Base-by-base conservation (phyloP, 2,329 filamentous ascomycete species). In the Parastagonospora avenae region DNA sequence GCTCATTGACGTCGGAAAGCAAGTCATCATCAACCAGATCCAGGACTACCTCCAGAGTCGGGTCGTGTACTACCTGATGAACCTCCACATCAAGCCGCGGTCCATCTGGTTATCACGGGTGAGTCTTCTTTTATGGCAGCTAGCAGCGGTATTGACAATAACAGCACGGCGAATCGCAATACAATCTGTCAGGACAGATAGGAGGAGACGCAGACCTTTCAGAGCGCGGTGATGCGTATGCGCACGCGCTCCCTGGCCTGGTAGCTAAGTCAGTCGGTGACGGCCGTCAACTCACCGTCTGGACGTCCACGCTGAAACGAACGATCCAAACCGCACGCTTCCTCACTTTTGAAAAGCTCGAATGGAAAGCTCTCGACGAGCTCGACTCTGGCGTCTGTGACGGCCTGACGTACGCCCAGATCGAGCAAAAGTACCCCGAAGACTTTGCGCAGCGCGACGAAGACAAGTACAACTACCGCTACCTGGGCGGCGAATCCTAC, bases 401-500 rank as follows among this genome's bases (percentile, higher is more conserved):
- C 67, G 92, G 93, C 47, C 85, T 97, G 73, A 99, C 94, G 1
- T 97, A 97, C 73, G 90, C 91, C 67, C 89, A 99, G 71, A 97
- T 99, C 70, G 91, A 94, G 67, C 85, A 95, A 66, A 79, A 84
- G 47, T 97, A 91, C 71, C 94, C 94, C 0, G 92, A 97, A 62
- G 94, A 99, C 77, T 99, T 99, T 77, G 86, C 87, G 42, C 92
- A 93, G 30, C 91, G 94, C 56, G 94, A 99, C 74, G 91, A 96
- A 62, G 94, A 99, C 81, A 99, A 99, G 77, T 97, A 97, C 84
- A 97, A 99, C 79, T 99, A 99, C 78, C 91, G 94, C 50, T 99
- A 99, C 76, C 88, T 94, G 4, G 94, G 94, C 57, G 94, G 94
- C 46, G 94, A 99, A 77, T 95, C 90, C 54, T 90, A 99, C 74